Percentiles rank a stretch among this genome's conserved stretches.
Conservation (phyloP, 2,329 filamentous ascomycete genomes). For the Colletotrichum sp. region DNA sequence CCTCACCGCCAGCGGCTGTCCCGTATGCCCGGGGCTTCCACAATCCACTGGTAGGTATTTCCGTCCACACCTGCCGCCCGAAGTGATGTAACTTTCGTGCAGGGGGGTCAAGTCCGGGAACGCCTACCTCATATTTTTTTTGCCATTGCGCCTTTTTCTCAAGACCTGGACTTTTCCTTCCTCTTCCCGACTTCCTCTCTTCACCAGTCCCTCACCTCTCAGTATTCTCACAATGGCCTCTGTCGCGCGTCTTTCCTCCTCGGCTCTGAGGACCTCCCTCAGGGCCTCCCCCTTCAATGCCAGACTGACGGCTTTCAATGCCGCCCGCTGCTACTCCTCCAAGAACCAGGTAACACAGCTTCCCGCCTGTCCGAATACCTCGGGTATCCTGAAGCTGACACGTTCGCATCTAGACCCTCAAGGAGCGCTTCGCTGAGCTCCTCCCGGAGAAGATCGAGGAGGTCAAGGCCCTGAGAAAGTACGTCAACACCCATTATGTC, state of each 20-base stretch:
- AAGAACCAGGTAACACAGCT: constrained; percentile 77
- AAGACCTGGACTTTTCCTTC: constrained; percentile 28
- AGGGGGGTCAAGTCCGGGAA: constrained; percentile 16
- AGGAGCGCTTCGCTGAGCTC: constrained; percentile 97
- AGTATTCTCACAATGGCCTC: constrained; percentile 73
- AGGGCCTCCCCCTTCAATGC: constrained; percentile 70
- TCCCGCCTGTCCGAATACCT: constrained; percentile 15
- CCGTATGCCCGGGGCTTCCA: constrained; percentile 15
- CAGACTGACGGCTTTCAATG: constrained; percentile 77
- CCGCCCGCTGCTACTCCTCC: constrained; percentile 88
- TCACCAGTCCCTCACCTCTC: constrained; percentile 28
- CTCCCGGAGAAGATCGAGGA: constrained; percentile 97
- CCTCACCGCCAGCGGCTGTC: neutral
- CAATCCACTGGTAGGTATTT: constrained; percentile 7
- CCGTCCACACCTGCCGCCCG: constrained; percentile 11
- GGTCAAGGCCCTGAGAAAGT: constrained; percentile 99
- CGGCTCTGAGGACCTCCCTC: constrained; percentile 81
- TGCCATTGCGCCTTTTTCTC: constrained; percentile 25
- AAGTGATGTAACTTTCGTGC: constrained; percentile 19
- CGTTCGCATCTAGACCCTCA: constrained; percentile 72
- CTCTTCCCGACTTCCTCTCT: constrained; percentile 30
- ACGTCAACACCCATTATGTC: constrained; percentile 42
- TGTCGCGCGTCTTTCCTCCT: constrained; percentile 79
- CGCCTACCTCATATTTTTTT: constrained; percentile 24
- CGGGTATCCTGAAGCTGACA: constrained; percentile 26